These are phyloP conservation scores for Phytopythium litorale DNA, from an alignment of 352 stramenopile species.

Conservation along the genomic window DNA sequence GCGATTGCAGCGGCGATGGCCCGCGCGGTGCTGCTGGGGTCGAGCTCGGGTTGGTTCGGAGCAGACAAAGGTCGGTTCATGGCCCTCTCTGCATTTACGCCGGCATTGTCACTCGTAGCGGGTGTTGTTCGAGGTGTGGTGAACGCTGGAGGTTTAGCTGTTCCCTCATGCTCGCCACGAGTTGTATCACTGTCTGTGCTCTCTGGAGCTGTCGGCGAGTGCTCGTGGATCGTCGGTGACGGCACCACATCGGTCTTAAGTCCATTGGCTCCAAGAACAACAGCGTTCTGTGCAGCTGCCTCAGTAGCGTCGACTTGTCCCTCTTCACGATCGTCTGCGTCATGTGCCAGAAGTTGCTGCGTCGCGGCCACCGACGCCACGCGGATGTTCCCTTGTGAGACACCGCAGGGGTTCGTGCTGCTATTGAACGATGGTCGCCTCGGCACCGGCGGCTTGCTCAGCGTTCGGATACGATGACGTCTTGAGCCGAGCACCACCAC, in stretches of 20 bases:
- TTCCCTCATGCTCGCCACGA: not conserved
- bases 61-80: not conserved
- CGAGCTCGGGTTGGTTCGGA: not conserved
- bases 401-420: constrained; percentile 2
- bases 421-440: constrained; percentile 20
- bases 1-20: constrained; percentile 34
- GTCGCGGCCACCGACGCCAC: constrained; percentile 12
- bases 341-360: constrained; percentile 2
- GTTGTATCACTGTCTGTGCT: not conserved
- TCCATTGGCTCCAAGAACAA: not conserved
- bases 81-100: not conserved
- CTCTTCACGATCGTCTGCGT: not conserved
- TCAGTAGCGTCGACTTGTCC: not conserved
- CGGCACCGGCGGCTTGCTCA: constrained; percentile 56
- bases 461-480: constrained; percentile 37
- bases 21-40: constrained; percentile 5
- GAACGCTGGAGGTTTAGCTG: not conserved
- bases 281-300: not conserved
- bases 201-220: not conserved
- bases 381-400: constrained; percentile 26
- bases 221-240: not conserved
- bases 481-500: constrained; percentile 41
- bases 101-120: not conserved
- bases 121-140: not conserved
- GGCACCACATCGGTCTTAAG: not conserved